A percentile compares a stretch with the other conserved stretches of the same genome.
phyloP scores from a whole-genome alignment of 345 rosid species.

The Eucalyptus marginata region DNA sequence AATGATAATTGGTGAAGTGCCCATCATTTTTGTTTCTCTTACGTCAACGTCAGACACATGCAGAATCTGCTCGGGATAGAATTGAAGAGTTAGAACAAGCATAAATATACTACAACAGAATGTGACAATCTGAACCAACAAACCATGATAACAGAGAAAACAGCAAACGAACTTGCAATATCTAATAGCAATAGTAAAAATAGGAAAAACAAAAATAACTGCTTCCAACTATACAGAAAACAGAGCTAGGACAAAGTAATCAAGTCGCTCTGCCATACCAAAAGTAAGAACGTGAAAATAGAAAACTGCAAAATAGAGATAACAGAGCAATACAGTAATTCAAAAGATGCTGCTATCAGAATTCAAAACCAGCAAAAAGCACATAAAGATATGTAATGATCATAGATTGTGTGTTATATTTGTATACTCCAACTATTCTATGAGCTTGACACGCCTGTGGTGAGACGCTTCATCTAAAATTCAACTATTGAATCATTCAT shows the following conservation, averaged over 20 bases:
- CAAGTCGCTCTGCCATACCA: not conserved
- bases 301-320: not conserved
- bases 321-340: not conserved
- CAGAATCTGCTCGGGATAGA: slow-evolving; percentile 41
- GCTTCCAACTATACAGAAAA: not conserved
- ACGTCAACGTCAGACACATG: slow-evolving; percentile 87
- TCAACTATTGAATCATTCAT: not conserved
- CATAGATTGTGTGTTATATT: not conserved
- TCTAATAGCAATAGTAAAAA: not conserved
- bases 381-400: not conserved
- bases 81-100: not conserved
- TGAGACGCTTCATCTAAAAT: not conserved
- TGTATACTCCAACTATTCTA: not conserved
- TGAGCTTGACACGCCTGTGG: not conserved
- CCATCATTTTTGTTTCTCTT: slow-evolving; percentile 90
- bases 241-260: not conserved
- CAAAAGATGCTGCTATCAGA: not conserved
- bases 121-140: not conserved
- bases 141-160: not conserved
- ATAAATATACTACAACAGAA: not conserved
- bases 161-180: not conserved
- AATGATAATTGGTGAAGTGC: slow-evolving; percentile 61
- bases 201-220: not conserved
- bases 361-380: not conserved
- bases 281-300: not conserved